Evolutionary conservation across 2,329 filamentous ascomycete species (phyloP), one percentile per base, ranked within the genome.

Genomic region (Neofusicoccum cordaticola): DNA sequence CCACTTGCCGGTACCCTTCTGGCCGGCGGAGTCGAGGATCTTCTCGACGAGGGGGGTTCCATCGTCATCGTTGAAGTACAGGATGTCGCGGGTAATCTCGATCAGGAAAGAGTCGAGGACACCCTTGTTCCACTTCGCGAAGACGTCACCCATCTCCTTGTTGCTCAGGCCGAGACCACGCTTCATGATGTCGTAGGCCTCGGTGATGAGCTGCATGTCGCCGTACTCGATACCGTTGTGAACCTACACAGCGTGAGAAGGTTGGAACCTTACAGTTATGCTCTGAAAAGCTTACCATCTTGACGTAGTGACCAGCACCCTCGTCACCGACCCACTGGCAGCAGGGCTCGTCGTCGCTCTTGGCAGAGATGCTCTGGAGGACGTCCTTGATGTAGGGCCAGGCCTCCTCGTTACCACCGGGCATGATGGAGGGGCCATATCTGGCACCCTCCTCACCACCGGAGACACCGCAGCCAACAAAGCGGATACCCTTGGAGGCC

Each of bases 201-300:
- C 95, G 83, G 90, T 96, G 80, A 99, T 99, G 77, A 99, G 87
- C 86, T 99, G 95, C 95, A 99, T 99, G 85, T 99, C 95, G 88
- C 95, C 95, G 80, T 99, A 99, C 85, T 99, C 95, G 75, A 99
- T 99, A 87, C 95, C 95, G 84, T 99, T 99, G 90, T 99, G 95
- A 69, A 99, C 64, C 64, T 65, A 27, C 19, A 9, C 6, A 3
- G 27, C 13, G 41, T 65, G 22, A 65, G 64, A 11, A 22, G 11
- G 34, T 5, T 19, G 8, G 4, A 27, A 11, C 9, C 27, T 12
- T 22, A n/a, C 19, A 31, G 34, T 7, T 42, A 17, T 7, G 31
- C 5, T 17, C 8, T 13, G 8, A 11, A 4, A 48, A 50, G 62
- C 64, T 63, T 15, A 66, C 95, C 95, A 99, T 99, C 91, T 99